These are phyloP conservation scores for Hymenoscyphus salicellus DNA, from an alignment of 2,329 filamentous ascomycete species.

Conservation along the genomic window DNA sequence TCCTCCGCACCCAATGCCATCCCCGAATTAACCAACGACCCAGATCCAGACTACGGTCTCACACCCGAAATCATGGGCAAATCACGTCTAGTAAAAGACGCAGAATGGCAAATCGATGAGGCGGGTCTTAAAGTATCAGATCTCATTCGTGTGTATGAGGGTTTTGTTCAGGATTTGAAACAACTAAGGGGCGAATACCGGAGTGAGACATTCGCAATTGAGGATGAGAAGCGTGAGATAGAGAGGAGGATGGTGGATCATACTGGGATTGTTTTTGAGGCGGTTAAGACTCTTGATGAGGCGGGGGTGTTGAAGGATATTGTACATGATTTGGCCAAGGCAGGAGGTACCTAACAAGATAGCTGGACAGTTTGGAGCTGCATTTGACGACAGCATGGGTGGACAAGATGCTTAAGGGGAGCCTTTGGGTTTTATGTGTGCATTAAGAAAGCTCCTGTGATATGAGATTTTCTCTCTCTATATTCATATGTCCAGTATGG, in stretches of 20 bases:
- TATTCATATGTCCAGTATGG: background rate
- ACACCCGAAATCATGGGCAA: slow-evolving; percentile 22
- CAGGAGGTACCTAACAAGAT: background rate
- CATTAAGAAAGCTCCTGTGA: background rate
- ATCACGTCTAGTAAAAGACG: slow-evolving; percentile 4
- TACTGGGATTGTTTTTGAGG: slow-evolving; percentile 64
- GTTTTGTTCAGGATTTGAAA: slow-evolving; percentile 43
- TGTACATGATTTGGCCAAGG: slow-evolving; percentile 19
- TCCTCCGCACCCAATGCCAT: slow-evolving; percentile 30
- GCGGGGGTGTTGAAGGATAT: slow-evolving; percentile 57
- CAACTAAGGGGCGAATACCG: slow-evolving; percentile 46
- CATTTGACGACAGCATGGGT: background rate
- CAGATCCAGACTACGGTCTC: slow-evolving; percentile 18
- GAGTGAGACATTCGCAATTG: slow-evolving; percentile 46
- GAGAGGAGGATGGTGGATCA: slow-evolving; percentile 61
- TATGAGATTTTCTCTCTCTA: background rate
- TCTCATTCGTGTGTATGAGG: slow-evolving; percentile 39
- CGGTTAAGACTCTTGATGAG: slow-evolving; percentile 66
- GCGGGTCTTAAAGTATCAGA: slow-evolving; percentile 21
- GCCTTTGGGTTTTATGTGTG: background rate
- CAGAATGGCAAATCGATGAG: slow-evolving; percentile 16
- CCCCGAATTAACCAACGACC: slow-evolving; percentile 12
- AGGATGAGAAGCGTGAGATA: slow-evolving; percentile 52
- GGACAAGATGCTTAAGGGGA: background rate
- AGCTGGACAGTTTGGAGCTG: background rate